Evolutionary conservation across 2,329 filamentous ascomycete species (phyloP).

Genomic region (Fusarium guadeloupense): DNA sequence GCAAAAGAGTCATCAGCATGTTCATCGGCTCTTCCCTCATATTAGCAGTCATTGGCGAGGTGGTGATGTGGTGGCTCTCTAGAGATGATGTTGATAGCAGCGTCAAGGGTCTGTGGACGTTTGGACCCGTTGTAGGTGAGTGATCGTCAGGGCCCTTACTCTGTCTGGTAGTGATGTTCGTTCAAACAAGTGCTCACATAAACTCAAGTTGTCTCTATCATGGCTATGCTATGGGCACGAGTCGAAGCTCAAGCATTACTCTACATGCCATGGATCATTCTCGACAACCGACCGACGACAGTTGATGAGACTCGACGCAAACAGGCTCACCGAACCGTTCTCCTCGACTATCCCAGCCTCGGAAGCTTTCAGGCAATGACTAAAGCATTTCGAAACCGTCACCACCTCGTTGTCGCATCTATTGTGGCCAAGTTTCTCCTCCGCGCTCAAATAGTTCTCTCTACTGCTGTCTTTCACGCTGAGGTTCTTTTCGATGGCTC

Average conservation of each 20-base stretch:
- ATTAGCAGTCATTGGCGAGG: conserved; percentile 37
- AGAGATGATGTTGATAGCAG: conserved; percentile 24
- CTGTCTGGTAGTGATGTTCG: not conserved
- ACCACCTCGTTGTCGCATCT: conserved; percentile 42
- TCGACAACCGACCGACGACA: conserved; percentile 37
- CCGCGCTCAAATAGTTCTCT: conserved; percentile 40
- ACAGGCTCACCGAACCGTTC: conserved; percentile 40
- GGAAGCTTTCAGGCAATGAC: conserved; percentile 35
- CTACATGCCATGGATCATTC: conserved; percentile 45
- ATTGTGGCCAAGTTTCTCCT: conserved; percentile 38
- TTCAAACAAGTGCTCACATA: conserved; percentile 14
- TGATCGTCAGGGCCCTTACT: conserved; percentile 18
- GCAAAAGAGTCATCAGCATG: conserved; percentile 27
- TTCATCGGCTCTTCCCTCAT: conserved; percentile 35
- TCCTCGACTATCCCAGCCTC: conserved; percentile 42
- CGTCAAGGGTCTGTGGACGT: conserved; percentile 42
- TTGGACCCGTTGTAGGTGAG: conserved; percentile 44
- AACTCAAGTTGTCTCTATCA: conserved; percentile 36
- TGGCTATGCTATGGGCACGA: conserved; percentile 41
- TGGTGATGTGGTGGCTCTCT: conserved; percentile 39
- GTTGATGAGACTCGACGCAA: conserved; percentile 43
- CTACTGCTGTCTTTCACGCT: conserved; percentile 40
- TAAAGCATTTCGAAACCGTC: conserved; percentile 36
- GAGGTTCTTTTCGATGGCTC: conserved; percentile 33
- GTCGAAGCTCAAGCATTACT: conserved; percentile 43